These are phyloP conservation scores for Leccinum boreale DNA, from an alignment of 768 basidiomycete genomes.

Conservation along the genomic window DNA sequence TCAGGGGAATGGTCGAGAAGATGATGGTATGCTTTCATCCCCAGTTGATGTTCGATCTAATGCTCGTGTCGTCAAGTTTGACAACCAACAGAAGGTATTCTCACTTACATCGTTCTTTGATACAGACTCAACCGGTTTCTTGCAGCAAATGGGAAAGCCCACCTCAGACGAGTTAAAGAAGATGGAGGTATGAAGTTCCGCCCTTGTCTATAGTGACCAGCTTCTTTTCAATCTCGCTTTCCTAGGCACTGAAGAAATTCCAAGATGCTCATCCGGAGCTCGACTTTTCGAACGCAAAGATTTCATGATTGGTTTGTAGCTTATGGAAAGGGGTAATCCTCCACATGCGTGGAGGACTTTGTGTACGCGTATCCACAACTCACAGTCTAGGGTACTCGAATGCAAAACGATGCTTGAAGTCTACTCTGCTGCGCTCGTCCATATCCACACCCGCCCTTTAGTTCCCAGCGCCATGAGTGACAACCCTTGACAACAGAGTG, in stretches of 20 bases:
- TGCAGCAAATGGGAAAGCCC: conserved; percentile 90
- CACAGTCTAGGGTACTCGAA: background rate
- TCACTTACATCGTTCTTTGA: background rate
- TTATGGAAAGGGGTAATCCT: background rate
- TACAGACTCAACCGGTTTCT: background rate
- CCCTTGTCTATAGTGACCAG: background rate
- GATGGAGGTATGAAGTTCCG: conserved; percentile 58
- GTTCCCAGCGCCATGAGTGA: conserved; percentile 21
- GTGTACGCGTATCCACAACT: background rate
- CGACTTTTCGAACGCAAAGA: conserved; percentile 91
- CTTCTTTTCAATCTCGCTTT: background rate
- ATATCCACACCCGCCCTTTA: conserved; percentile 25
- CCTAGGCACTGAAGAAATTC: conserved; percentile 81
- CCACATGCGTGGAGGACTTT: background rate
- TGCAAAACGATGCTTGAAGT: background rate
- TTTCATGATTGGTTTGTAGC: conserved; percentile 46
- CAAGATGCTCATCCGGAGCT: conserved; percentile 89
- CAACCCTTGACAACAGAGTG: conserved; percentile 42
- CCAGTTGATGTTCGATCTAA: conserved; percentile 8
- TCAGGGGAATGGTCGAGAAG: conserved; percentile 96
- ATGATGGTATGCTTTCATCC: conserved; percentile 90
- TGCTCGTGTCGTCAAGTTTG: conserved; percentile 32
- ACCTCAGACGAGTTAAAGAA: conserved; percentile 95
- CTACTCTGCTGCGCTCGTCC: conserved; percentile 21
- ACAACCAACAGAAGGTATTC: conserved; percentile 42